phyloP scores from a whole-genome alignment of 192 early-diverging fungal genomes.

The Obelidium mucronatum region DNA sequence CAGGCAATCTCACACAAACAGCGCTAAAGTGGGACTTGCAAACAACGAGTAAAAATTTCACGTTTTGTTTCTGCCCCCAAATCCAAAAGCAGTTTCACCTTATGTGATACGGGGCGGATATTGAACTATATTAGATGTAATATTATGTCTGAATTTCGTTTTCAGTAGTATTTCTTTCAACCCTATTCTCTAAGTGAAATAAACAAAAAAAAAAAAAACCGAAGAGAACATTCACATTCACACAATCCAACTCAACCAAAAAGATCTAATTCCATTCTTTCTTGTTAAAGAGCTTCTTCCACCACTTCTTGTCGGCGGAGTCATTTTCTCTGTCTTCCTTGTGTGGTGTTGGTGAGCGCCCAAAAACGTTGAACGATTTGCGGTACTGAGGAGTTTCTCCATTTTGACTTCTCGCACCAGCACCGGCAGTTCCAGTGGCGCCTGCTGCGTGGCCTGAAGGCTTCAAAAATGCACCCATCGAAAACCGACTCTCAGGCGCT shows the following conservation, averaged over 20 bases:
- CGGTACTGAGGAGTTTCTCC: neutral
- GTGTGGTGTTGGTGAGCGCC: neutral
- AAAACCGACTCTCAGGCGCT: neutral
- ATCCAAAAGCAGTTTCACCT: no score
- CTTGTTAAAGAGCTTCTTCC: constrained; percentile 27
- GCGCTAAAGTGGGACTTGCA: no score
- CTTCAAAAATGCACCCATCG: neutral
- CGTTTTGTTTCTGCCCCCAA: no score
- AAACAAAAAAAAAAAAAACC: no score
- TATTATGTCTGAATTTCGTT: no score
- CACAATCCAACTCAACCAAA: neutral
- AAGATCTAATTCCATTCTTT: neutral
- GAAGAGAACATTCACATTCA: neutral
- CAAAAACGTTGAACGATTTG: constrained; percentile 31
- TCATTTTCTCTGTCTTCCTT: constrained; percentile 14
- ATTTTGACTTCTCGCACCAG: neutral
- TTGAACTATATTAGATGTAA: no score
- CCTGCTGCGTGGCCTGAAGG: neutral
- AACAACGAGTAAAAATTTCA: no score
- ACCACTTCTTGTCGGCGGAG: constrained; percentile 28
- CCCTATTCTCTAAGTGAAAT: no score
- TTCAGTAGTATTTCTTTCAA: no score
- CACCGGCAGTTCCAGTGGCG: neutral
- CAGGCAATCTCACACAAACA: no score
- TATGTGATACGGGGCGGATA: no score